phyloP scores from a whole-genome alignment of 1,284 basidiomycete species.

The Marasmius tenuissimus region DNA sequence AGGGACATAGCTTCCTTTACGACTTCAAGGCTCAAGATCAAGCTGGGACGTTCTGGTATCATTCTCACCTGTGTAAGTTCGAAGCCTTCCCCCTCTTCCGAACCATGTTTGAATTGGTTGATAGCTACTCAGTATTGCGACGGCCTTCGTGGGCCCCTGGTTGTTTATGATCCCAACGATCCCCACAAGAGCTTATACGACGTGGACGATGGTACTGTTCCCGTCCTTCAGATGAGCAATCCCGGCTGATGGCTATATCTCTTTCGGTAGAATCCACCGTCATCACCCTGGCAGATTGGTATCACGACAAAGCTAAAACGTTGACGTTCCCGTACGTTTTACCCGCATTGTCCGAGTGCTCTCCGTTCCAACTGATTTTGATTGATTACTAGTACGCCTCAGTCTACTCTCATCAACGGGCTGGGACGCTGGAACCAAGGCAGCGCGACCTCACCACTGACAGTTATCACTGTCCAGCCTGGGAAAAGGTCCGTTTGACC shows the following conservation, averaged over 20 bases:
- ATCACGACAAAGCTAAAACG: conserved; percentile 16
- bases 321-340: background rate
- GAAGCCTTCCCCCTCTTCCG: background rate
- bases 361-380: background rate
- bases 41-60: conserved; percentile 45
- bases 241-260: background rate
- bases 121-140: conserved; percentile 38
- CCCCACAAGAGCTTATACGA: conserved; percentile 43
- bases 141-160: conserved; percentile 44
- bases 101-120: background rate
- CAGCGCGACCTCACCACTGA: conserved; percentile 12
- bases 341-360: background rate
- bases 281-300: conserved; percentile 34
- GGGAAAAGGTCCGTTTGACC: conserved; percentile 10
- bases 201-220: conserved; percentile 39
- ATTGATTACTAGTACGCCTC: conserved; percentile 21
- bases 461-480: conserved; percentile 28
- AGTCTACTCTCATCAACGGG: conserved; percentile 47
- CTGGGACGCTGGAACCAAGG: conserved; percentile 25
- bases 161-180: conserved; percentile 47
- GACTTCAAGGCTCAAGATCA: conserved; percentile 31
- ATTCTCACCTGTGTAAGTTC: conserved; percentile 37
- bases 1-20: conserved; percentile 33
- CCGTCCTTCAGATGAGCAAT: background rate
- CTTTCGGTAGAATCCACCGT: conserved; percentile 23